Percentiles rank a stretch among this genome's conserved stretches.
Conservation (phyloP, 352 stramenopile genomes). For the Vaucheria bursata region DNA sequence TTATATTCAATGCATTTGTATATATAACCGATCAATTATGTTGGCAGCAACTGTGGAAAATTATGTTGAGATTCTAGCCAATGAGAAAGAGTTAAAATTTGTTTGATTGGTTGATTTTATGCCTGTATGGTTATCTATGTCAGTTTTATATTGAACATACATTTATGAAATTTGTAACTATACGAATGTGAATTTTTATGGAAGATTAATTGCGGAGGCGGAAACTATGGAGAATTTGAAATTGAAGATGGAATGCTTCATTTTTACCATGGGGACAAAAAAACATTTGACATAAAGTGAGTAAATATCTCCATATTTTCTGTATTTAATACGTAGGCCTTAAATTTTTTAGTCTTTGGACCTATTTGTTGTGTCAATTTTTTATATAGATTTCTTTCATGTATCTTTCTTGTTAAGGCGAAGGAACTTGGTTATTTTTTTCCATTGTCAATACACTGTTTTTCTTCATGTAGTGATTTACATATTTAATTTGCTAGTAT, state of each 20-base stretch:
- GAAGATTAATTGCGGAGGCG: constrained; percentile 54
- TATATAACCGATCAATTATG: no score
- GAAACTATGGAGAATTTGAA: constrained; percentile 49
- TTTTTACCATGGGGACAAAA: constrained; percentile 43
- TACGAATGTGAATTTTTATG: no score
- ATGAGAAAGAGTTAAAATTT: no score
- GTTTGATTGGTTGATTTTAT: no score
- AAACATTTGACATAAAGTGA: constrained; percentile 58
- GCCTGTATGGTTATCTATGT: no score
- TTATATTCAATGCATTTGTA: no score
- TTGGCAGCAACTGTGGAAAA: no score
- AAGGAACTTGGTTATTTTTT: not conserved
- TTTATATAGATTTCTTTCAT: not conserved
- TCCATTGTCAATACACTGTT: constrained; percentile 3
- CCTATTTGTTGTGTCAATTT: constrained; percentile 8
- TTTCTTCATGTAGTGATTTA: not conserved
- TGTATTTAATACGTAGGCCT: constrained; percentile 3
- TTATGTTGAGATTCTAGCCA: no score
- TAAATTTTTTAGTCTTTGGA: no score
- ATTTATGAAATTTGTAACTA: no score
- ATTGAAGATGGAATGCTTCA: constrained; percentile 57
- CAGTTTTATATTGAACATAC: no score
- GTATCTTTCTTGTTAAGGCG: not conserved
- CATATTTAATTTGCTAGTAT: constrained; percentile 14
- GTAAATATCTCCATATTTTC: no score